Percentiles rank a stretch among this genome's conserved stretches.
phyloP scores from a whole-genome alignment of 495 filamentous ascomycete species.

The Penicillium waksmanii region DNA sequence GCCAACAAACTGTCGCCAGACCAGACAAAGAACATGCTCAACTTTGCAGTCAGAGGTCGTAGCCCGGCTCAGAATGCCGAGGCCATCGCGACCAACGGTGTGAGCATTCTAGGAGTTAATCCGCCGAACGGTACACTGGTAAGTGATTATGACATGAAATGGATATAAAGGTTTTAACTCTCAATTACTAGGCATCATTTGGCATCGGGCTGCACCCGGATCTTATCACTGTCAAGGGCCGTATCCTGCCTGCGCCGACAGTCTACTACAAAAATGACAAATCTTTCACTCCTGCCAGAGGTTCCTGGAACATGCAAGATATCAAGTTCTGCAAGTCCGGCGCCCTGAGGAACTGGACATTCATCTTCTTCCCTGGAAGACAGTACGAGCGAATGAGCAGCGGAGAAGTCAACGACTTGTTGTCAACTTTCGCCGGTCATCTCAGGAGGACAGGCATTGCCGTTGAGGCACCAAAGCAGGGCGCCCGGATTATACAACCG shows the following conservation, averaged over 20 bases:
- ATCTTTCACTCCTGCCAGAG: slow-evolving; percentile 29
- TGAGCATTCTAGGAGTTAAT: slow-evolving; percentile 49
- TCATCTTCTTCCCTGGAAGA: slow-evolving; percentile 24
- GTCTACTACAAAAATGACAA: slow-evolving; percentile 52
- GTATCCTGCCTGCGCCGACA: slow-evolving; percentile 59
- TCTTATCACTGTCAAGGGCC: slow-evolving; percentile 67
- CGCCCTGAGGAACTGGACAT: slow-evolving; percentile 46
- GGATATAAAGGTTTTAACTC: not conserved
- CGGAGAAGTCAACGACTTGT: not conserved
- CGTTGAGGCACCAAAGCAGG: slow-evolving; percentile 16
- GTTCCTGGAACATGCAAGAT: slow-evolving; percentile 60
- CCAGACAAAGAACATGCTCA: slow-evolving; percentile 68
- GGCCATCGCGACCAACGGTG: slow-evolving; percentile 63
- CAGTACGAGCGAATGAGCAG: not conserved
- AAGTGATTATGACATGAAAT: slow-evolving; percentile 14
- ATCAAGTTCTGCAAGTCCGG: slow-evolving; percentile 45
- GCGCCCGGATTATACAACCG: slow-evolving; percentile 18
- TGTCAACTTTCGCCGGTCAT: slow-evolving; percentile 24
- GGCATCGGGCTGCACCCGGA: slow-evolving; percentile 55
- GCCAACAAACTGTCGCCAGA: slow-evolving; percentile 54
- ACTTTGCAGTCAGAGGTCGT: slow-evolving; percentile 63
- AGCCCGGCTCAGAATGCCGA: slow-evolving; percentile 65
- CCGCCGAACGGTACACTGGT: slow-evolving; percentile 34
- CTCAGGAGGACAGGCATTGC: slow-evolving; percentile 37
- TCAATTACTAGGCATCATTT: slow-evolving; percentile 47